These are phyloP conservation scores for Garcia nutans DNA, from an alignment of 345 rosid species.

Conservation along the genomic window DNA sequence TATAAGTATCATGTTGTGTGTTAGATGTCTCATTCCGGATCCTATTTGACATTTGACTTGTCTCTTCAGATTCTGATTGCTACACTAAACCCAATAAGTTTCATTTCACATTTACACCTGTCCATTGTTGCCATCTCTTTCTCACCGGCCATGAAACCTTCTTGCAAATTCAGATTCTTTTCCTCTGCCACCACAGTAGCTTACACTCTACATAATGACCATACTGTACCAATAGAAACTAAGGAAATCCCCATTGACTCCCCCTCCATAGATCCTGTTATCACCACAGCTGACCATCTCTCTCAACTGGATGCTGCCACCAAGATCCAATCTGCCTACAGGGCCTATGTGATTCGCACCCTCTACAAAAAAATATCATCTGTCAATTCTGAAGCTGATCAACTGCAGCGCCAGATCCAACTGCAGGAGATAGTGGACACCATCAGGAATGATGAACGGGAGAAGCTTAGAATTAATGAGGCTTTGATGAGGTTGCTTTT, in stretches of 20 bases:
- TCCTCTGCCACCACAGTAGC: conserved; percentile 40
- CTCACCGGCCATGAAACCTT: conserved; percentile 32
- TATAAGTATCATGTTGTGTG: not conserved
- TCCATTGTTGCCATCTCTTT: not conserved
- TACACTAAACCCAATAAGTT: not conserved
- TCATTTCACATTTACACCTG: not conserved
- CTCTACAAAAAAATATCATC: conserved; percentile 54
- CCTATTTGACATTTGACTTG: not conserved
- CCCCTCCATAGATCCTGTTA: conserved; percentile 14
- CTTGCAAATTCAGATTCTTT: conserved; percentile 33
- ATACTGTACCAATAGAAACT: conserved; percentile 27
- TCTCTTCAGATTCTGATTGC: not conserved
- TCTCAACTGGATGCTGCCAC: conserved; percentile 45
- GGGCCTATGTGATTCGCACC: conserved; percentile 48
- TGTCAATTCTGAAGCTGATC: conserved; percentile 56
- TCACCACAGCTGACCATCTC: conserved; percentile 24
- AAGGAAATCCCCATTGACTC: conserved; percentile 33
- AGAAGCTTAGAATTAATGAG: conserved; percentile 78
- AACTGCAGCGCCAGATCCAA: conserved; percentile 65
- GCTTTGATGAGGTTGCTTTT: conserved; percentile 71
- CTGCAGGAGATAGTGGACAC: conserved; percentile 83
- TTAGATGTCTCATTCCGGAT: not conserved
- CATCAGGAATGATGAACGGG: conserved; percentile 53
- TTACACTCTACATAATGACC: conserved; percentile 40
- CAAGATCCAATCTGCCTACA: conserved; percentile 71